Percentiles rank a stretch among this genome's conserved stretches.
These are phyloP conservation scores for Trichoderma asperelloides DNA, from an alignment of 495 filamentous ascomycete genomes.

Conservation along the genomic window DNA sequence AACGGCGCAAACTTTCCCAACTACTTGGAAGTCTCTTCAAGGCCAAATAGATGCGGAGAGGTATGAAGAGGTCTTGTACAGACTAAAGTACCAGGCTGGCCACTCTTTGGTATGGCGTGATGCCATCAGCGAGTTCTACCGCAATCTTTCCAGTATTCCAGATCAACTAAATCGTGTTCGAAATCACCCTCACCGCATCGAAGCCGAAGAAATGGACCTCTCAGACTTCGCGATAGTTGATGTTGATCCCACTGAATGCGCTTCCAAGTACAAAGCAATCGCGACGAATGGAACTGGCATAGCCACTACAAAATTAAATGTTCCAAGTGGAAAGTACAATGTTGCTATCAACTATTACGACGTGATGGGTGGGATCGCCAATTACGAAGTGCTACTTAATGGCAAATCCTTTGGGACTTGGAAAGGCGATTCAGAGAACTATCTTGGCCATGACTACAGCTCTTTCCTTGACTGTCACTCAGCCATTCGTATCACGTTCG, in stretches of 20 bases:
- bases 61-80: slow-evolving; percentile 48
- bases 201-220: slow-evolving; percentile 51
- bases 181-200: slow-evolving; percentile 48
- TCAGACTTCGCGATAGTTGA: slow-evolving; percentile 37
- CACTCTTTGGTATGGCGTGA: slow-evolving; percentile 66
- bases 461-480: slow-evolving; percentile 54
- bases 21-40: slow-evolving; percentile 43
- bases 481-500: slow-evolving; percentile 52
- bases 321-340: slow-evolving; percentile 47
- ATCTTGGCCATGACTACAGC: slow-evolving; percentile 46
- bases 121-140: slow-evolving; percentile 51
- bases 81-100: slow-evolving; percentile 55
- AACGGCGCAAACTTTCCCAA: slow-evolving; percentile 48
- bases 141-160: slow-evolving; percentile 48
- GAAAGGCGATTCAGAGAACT: slow-evolving; percentile 48
- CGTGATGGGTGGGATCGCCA: slow-evolving; percentile 42
- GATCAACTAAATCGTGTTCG: slow-evolving; percentile 46
- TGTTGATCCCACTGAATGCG: slow-evolving; percentile 43
- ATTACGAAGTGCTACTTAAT: slow-evolving; percentile 47
- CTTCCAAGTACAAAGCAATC: slow-evolving; percentile 39
- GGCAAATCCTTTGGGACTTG: slow-evolving; percentile 43
- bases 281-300: slow-evolving; percentile 36
- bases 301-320: slow-evolving; percentile 37
- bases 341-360: slow-evolving; percentile 62
- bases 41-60: slow-evolving; percentile 53